Base-by-base conservation (phyloP, 2,329 filamentous ascomycete genomes). In the Coniochaeta pulveracea region DNA sequence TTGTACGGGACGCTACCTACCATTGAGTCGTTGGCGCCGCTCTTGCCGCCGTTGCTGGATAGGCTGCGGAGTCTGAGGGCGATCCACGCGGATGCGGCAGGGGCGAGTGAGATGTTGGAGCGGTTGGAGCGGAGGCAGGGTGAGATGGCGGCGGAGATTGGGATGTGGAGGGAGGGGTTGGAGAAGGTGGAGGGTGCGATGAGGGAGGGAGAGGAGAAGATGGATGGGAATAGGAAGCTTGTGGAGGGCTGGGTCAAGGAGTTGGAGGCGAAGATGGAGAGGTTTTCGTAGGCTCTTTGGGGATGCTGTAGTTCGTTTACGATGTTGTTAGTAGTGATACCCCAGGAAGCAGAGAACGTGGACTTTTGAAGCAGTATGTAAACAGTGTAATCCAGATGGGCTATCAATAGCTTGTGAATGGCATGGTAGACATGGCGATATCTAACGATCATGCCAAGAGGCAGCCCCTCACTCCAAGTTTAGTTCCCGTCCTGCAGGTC, bases 211-310 rank as follows among this genome's bases (percentile, higher is more conserved):
- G 79, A 83, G 49, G 63, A 63, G 18, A 69, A 76, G 4, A 80
- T 93, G 63, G 73, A 73, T 43, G 72, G 69, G 33, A 98, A 98
- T 56, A 77, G 88, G 55, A 77, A 80, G 46, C 70, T 82, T n/a
- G 79, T 96, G 40, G 82, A 89, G 44, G 76, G 74, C 25, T 95
- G 88, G 85, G 84, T 96, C 4, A 84, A 82, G 55, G 84, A 81
- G 36, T 58, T 98, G 35, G 89, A 96, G 60, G 72, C 66, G 47
- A 80, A 83, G 56, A 68, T 95, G 54, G 69, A 69, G 39, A 69
- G 68, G 44, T 54, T 80, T 50, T 62, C 63, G 38, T 63, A 47
- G 44, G 40, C 5, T 5, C 9, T 19, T 5, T 18, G 16, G 4
- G 29, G 40, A 38, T 39, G 37, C 33, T 37, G 32, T 25, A n/a